phyloP scores from a whole-genome alignment of 495 filamentous ascomycete genomes.

The Aspergillus incahuasiensis region DNA sequence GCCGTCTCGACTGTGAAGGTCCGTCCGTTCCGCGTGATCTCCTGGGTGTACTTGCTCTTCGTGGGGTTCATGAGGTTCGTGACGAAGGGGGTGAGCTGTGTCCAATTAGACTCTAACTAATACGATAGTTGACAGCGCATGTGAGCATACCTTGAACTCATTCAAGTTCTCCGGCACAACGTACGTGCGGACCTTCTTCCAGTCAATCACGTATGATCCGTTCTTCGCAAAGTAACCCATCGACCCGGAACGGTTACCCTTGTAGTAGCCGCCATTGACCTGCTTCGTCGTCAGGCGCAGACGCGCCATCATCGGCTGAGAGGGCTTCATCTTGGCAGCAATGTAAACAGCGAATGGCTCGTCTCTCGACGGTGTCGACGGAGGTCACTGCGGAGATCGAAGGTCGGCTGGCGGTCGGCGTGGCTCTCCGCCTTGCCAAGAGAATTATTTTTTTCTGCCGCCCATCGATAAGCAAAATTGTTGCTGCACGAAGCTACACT shows the following conservation, averaged over 20 bases:
- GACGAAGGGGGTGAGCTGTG: slow-evolving; percentile 83
- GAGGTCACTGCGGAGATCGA: slow-evolving; percentile 5
- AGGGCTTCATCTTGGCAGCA: slow-evolving; percentile 56
- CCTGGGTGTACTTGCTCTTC: slow-evolving; percentile 32
- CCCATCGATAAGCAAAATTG: slow-evolving; percentile 22
- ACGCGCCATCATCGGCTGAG: slow-evolving; percentile 60
- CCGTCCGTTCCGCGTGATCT: slow-evolving; percentile 25
- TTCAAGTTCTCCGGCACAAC: slow-evolving; percentile 64
- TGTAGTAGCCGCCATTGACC: slow-evolving; percentile 91
- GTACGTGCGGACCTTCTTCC: slow-evolving; percentile 84
- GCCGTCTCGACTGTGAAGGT: slow-evolving; percentile 25
- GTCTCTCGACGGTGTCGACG: not conserved
- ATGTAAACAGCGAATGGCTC: not conserved
- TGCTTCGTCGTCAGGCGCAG: slow-evolving; percentile 86
- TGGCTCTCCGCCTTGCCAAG: slow-evolving; percentile 31
- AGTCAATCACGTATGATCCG: slow-evolving; percentile 80
- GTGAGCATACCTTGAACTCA: slow-evolving; percentile 64
- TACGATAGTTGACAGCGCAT: too few relatives aligned
- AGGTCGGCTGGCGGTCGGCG: not conserved
- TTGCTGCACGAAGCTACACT: slow-evolving; percentile 13
- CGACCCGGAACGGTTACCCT: slow-evolving; percentile 82
- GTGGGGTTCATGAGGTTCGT: slow-evolving; percentile 54
- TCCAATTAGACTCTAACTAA: too few relatives aligned
- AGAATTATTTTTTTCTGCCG: slow-evolving; percentile 33
- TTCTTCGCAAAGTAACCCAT: slow-evolving; percentile 83